Evolutionary conservation across 352 stramenopile species (phyloP), one percentile per base, ranked within the genome.

Genomic region (Globisporangium yorkense): DNA sequence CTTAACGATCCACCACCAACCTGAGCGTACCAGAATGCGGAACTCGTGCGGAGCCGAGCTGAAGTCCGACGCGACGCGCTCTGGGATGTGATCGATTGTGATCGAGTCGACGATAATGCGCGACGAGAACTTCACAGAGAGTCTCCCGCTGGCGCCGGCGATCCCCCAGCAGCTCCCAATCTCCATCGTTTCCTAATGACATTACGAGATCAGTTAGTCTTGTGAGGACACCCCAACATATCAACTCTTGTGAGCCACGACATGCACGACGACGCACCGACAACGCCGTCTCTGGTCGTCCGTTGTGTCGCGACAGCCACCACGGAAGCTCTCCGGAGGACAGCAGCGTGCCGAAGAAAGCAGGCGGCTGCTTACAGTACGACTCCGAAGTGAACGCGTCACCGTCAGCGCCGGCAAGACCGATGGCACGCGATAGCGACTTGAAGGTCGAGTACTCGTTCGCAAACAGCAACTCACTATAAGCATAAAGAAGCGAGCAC

Each of bases 131-230:
- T 83, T 84, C 16, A 96, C 75, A 0, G 87, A 90, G 13, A 96
- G 70, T 10, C 74, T 83, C 20, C 86, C 87, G 8, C 62, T 70
- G 5, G 68, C 59, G 0, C 84, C 78, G 6, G 58, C 55, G 37
- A 94, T 72, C 21, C 73, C 75, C 83, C 85, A 96, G 59, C 87
- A 96, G 43, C 76, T 89, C 15, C 87, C 87, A 15, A 94, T 82
- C 57, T 91, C 84, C 63, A 88, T 89, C 16, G 84, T 90, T 81
- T 90, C 77, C 80, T 92, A 50, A 16, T 39, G 13, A 53, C 15
- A 58, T 0, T 16, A 57, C 9, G 9, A 24, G 37, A 35, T 51
- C 16, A 29, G 20, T 24, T 3, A n/a, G 1, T 10, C 1, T 37
- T 27, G 24, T 2, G 21, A n/a, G 35, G 31, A 7, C 31, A 35